Conservation (phyloP, 805 yeast species). For the Kodamaea nitidulidarum region DNA sequence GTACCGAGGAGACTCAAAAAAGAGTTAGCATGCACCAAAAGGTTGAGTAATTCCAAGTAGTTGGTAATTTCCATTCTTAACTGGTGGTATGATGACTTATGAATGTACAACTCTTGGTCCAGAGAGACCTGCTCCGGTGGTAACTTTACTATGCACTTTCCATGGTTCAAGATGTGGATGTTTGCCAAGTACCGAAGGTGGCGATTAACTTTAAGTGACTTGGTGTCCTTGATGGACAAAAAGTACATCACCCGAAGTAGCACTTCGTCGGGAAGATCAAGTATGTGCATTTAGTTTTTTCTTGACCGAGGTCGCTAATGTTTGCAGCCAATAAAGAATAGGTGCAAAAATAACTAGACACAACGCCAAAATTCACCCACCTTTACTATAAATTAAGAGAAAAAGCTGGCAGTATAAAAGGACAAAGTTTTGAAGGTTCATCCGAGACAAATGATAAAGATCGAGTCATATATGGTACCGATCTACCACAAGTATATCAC, state of each 20-base stretch:
- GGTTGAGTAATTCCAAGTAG: conserved; percentile 1
- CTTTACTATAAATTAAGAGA: too few species aligned
- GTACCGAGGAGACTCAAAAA: conserved; percentile 1
- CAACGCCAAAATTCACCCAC: too few species aligned
- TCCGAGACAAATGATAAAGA: too few species aligned
- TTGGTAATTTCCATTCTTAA: conserved; percentile 4
- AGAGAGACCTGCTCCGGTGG: conserved; percentile 3
- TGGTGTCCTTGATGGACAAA: conserved; percentile 6
- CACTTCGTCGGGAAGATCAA: conserved; percentile 10
- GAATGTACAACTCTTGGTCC: conserved; percentile 1
- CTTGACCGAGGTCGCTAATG: background rate
- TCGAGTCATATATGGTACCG: too few species aligned
- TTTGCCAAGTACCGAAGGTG: conserved; percentile 6
- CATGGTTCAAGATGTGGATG: conserved; percentile 8
- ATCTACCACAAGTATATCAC: too few species aligned
- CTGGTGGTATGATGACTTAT: conserved; percentile 2
- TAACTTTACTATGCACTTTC: conserved; percentile 7
- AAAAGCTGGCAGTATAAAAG: too few species aligned
- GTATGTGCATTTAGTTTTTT: background rate
- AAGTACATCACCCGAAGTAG: conserved; percentile 4
- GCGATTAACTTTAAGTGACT: conserved; percentile 6
- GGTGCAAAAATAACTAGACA: too few species aligned
- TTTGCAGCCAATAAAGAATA: conserved; percentile 1
- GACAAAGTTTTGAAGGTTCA: too few species aligned
- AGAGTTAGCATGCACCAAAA: conserved; percentile 1